Evolutionary conservation across 768 basidiomycete species (phyloP).

Genomic region (Lenzites betulinus): DNA sequence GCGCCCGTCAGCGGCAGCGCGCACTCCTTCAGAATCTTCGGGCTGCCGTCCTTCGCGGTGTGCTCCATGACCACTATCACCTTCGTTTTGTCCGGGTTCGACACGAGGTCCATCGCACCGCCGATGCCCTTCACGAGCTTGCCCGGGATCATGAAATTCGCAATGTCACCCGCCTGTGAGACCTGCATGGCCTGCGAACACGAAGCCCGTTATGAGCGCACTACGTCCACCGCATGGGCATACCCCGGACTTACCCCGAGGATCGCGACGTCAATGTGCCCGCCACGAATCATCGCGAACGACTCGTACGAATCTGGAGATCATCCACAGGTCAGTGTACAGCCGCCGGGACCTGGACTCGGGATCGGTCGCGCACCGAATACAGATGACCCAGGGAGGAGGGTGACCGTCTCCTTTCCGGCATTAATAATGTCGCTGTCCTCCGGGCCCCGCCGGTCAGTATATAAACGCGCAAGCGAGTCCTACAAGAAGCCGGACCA

Average conservation of each 20-base stretch:
- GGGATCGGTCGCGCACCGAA: conserved; percentile 60
- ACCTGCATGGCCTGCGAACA: conserved; percentile 88
- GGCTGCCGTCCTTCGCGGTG: conserved; percentile 84
- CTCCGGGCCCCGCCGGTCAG: conserved; percentile 4
- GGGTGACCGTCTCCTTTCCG: conserved; percentile 92
- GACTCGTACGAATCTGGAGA: conserved; percentile 82
- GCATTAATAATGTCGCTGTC: conserved; percentile 88
- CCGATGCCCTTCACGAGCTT: conserved; percentile 94
- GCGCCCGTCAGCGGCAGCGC: conserved; percentile 88
- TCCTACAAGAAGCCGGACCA: conserved; percentile 9
- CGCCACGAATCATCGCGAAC: conserved; percentile 97
- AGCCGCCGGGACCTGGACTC: background rate
- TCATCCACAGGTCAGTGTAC: background rate
- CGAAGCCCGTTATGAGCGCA: conserved; percentile 4
- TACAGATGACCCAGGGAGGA: conserved; percentile 87
- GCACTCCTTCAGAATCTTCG: conserved; percentile 85
- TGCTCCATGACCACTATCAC: conserved; percentile 92
- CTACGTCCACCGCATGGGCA: conserved; percentile 6
- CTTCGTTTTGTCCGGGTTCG: conserved; percentile 94
- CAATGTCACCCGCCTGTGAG: conserved; percentile 88
- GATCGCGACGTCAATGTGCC: conserved; percentile 92
- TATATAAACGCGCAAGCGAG: background rate
- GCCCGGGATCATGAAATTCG: conserved; percentile 98
- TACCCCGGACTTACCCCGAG: conserved; percentile 66
- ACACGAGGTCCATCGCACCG: conserved; percentile 95